Evolutionary conservation across 1,284 basidiomycete species (phyloP), one percentile per base, ranked within the genome.

Genomic region (Ceratorhiza oryzae-sativae): DNA sequence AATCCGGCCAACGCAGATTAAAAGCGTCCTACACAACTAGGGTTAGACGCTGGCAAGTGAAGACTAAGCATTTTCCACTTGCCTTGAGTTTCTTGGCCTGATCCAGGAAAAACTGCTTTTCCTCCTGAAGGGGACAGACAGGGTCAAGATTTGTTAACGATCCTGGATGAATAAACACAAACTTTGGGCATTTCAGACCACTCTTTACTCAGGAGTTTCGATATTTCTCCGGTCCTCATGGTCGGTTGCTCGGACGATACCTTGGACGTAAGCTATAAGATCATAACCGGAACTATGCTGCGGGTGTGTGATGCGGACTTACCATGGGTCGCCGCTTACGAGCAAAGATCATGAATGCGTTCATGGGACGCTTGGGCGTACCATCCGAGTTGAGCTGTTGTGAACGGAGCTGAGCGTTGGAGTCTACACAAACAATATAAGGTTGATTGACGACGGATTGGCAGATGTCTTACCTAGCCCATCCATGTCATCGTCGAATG

Each of bases 331-430:
- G 68, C 13, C 68, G 68, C 30, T 71, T 71, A 20, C 91, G 86
- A 72, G 92, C 92, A 77, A 93, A 93, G 74, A 93, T 93, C 91
- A 93, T 93, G 82, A 93, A 93, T 27, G 91, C 92, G 79, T 93
- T 93, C 91, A 93, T 93, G 45, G 91, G 91, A n/a, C 91, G 87
- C 78, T 92, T 92, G 27, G 92, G 91, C 49, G 91, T 93, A 41
- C 91, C 91, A 77, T 93, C 91, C 1, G 90, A 84, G 79, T 93
- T 93, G 72, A 93, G 83, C 15, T 90, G 88, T 80, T 93, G 91
- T 1, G 68, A 71, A 27, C 68, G 68, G n/a, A 71, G 42, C 39
- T 71, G 68, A 8, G 56, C 55, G 30, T 71, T 71, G 68, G 55
- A 71, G 34, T 71, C 68, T 71, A 23, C 18, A 42, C n/a, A 25